These are phyloP conservation scores for Massarina eburnea DNA, from an alignment of 2,329 filamentous ascomycete species.

Conservation along the genomic window DNA sequence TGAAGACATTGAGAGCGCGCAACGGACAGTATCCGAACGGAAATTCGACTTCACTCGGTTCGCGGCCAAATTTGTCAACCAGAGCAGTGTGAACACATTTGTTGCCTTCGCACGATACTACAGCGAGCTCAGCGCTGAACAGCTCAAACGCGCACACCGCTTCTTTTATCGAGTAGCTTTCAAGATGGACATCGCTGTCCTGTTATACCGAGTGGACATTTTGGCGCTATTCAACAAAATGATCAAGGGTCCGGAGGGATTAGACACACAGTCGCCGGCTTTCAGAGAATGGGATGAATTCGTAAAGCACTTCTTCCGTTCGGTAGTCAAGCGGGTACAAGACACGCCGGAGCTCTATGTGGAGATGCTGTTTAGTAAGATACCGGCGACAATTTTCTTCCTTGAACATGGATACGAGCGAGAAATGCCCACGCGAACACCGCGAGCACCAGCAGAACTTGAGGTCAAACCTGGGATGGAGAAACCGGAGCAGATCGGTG, in stretches of 20 bases:
- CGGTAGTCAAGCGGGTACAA: conserved; percentile 80
- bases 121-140: conserved; percentile 72
- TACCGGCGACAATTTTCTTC: conserved; percentile 78
- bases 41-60: conserved; percentile 94
- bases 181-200: conserved; percentile 87
- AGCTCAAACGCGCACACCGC: conserved; percentile 88
- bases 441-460: conserved; percentile 75
- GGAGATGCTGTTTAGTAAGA: conserved; percentile 94
- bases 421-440: conserved; percentile 66
- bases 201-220: conserved; percentile 90
- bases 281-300: conserved; percentile 93
- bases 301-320: conserved; percentile 78
- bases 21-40: conserved; percentile 74
- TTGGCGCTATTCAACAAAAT: conserved; percentile 85
- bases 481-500: conserved; percentile 68
- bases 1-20: conserved; percentile 73
- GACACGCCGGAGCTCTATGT: conserved; percentile 83
- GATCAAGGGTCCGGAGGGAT: conserved; percentile 81
- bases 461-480: conserved; percentile 76
- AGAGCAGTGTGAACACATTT: conserved; percentile 87
- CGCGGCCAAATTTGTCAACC: conserved; percentile 75
- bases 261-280: conserved; percentile 66
- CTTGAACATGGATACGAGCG: conserved; percentile 89
- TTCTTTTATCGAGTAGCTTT: conserved; percentile 94
- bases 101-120: conserved; percentile 78